Base-by-base conservation (phyloP, 1,284 basidiomycete genomes). In the Cutaneotrichosporon sp. region DNA sequence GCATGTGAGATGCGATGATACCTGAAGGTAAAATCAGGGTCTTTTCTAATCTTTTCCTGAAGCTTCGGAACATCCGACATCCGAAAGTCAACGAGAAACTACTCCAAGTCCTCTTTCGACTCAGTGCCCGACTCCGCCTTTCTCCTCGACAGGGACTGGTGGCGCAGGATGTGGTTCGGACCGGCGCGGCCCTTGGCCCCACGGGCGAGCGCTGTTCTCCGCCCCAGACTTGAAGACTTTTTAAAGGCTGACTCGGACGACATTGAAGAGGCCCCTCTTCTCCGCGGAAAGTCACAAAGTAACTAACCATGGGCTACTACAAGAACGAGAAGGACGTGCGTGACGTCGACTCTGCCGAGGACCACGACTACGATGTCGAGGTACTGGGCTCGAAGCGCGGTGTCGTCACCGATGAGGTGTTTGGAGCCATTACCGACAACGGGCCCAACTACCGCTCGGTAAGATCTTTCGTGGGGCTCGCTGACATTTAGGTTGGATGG, bases 381-480 rank as follows among this genome's bases (percentile, higher is more conserved):
- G 38, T 34, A 22, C 26, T 46, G 18, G 42, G 42, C 42, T 46
- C 42, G 5, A 46, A 46, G 42, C 5, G 16, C n/a, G 38, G 30
- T 11, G 36, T 22, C 26, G 56, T 60, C n/a, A 30, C 51, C 47
- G 68, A 72, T 60, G 71, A 65, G 38, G 71, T 72, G 32, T 72
- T 72, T 55, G 69, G 71, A 26, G 66, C 65, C 21, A 68, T 69
- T 49, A 65, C 61, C 16, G 62, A 66, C 38, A 64, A 65, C 30
- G 71, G 69, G 46, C 71, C 69, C 14, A 70, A 72, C 62, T 72
- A 72, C 59, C 63, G 69, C 22, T 66, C 66, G 50, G 71, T 72
- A 50, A 51, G 31, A 10, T 13, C n/a, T 14, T 14, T 10, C 31
- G 11, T 14, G 26, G 36, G 18, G 22, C 58, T 34, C 8, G 52